A percentile compares a stretch with the other conserved stretches of the same genome.
Conservation (phyloP, 106 monocot species). For the Platanthera guangdongensis region DNA sequence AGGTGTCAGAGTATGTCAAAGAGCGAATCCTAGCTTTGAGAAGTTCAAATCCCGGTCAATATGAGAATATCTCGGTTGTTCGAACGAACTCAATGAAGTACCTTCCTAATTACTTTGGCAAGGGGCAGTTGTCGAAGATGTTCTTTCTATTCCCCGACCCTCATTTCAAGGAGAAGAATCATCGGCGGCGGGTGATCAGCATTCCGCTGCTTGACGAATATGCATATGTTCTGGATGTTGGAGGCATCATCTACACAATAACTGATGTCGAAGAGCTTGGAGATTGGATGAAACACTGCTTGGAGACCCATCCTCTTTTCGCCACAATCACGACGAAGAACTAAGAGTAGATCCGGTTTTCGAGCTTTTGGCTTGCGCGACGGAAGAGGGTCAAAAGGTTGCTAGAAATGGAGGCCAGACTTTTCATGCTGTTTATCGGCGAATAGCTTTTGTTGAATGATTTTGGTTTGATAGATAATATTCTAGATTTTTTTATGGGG, state of each 20-base stretch:
- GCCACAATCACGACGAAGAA: constrained; percentile 44
- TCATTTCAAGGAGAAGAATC: constrained; percentile 99
- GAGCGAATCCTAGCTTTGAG: constrained; percentile 81
- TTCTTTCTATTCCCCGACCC: constrained; percentile 98
- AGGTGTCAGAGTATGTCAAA: constrained; percentile 98
- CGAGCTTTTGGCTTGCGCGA: constrained; percentile 54
- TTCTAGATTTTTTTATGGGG: too few relatives aligned
- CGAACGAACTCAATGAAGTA: constrained; percentile 98
- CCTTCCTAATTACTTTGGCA: constrained; percentile 85
- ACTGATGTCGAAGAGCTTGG: constrained; percentile 97
- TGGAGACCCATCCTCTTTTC: constrained; percentile 89
- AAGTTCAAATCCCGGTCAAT: constrained; percentile 61
- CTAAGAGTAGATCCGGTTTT: constrained; percentile 62
- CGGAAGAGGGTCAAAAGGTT: constrained; percentile 92
- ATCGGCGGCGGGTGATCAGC: constrained; percentile 79
- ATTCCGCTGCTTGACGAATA: constrained; percentile 86
- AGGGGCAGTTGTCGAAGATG: constrained; percentile 86
- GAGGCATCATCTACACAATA: constrained; percentile 79
- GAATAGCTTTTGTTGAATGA: constrained; percentile 12
- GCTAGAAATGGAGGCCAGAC: constrained; percentile 90
- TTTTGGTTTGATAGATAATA: too few relatives aligned
- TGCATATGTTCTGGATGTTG: constrained; percentile 60
- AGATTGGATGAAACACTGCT: constrained; percentile 76
- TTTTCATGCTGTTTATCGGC: constrained; percentile 59
- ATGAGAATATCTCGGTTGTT: constrained; percentile 79